These are phyloP conservation scores for Penicillium sp. DNA, from an alignment of 2,329 filamentous ascomycete species.

Conservation along the genomic window DNA sequence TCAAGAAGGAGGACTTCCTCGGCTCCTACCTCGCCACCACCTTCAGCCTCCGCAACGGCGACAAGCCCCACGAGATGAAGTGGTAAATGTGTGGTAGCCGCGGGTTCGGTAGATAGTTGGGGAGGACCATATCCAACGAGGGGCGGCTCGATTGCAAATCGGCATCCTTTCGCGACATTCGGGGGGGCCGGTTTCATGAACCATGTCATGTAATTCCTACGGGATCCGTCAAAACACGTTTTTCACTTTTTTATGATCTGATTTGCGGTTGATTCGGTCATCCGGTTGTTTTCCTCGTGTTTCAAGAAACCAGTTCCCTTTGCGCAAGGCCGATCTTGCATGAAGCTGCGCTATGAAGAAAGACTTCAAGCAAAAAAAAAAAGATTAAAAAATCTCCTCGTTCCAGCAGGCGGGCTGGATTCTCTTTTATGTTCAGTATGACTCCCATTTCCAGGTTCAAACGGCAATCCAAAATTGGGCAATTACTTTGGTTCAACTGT, in stretches of 20 bases:
- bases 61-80: slow-evolving; percentile 99
- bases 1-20: slow-evolving; percentile 98
- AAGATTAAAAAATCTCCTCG: slow-evolving; percentile 39
- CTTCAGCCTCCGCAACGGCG: slow-evolving; percentile 98
- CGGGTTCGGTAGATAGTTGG: slow-evolving; percentile 45
- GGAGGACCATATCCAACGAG: slow-evolving; percentile 40
- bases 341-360: slow-evolving; percentile 38
- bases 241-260: slow-evolving; percentile 30
- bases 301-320: slow-evolving; percentile 30
- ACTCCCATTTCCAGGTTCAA: slow-evolving; percentile 37
- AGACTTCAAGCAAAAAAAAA: slow-evolving; percentile 34
- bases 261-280: slow-evolving; percentile 37
- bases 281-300: slow-evolving; percentile 34
- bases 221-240: slow-evolving; percentile 34
- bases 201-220: slow-evolving; percentile 42
- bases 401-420: slow-evolving; percentile 36
- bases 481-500: slow-evolving; percentile 18
- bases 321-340: slow-evolving; percentile 37
- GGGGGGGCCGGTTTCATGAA: slow-evolving; percentile 40
- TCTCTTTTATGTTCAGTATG: slow-evolving; percentile 40
- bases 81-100: slow-evolving; percentile 69
- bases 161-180: slow-evolving; percentile 32
- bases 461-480: slow-evolving; percentile 35
- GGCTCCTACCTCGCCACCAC: slow-evolving; percentile 89
- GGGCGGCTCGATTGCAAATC: slow-evolving; percentile 39